Percentiles rank a stretch among this genome's conserved stretches.
Evolutionary conservation across 192 early-diverging fungal species (phyloP).

Genomic region (Linnemannia exigua): DNA sequence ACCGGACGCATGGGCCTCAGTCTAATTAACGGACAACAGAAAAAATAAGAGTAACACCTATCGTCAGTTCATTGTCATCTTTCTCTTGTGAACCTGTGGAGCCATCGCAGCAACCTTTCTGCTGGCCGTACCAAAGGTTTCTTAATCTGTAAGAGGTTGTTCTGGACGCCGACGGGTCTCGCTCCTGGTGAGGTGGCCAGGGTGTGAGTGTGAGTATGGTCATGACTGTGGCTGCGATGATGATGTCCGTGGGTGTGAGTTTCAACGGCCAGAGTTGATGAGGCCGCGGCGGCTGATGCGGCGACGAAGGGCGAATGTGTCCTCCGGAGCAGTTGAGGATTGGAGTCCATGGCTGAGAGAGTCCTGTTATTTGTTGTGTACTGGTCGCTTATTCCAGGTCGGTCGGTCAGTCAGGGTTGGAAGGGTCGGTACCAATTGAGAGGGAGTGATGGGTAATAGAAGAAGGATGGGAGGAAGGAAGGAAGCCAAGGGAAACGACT

Average conservation of each 20-base stretch:
- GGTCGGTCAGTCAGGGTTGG: neutral
- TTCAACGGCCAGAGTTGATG: conserved; percentile 25
- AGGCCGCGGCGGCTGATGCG: conserved; percentile 22
- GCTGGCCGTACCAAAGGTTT: conserved; percentile 45
- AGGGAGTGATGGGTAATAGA: neutral
- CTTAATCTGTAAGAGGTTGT: conserved; percentile 25
- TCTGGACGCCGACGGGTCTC: conserved; percentile 26
- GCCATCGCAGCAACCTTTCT: neutral
- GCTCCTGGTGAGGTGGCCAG: conserved; percentile 13
- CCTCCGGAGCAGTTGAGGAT: conserved; percentile 41
- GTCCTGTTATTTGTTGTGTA: neutral
- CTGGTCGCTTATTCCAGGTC: neutral
- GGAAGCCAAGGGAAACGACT: neutral
- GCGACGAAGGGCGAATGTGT: conserved; percentile 50
- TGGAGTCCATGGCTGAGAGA: conserved; percentile 33
- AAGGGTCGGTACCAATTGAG: neutral
- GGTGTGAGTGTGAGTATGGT: conserved; percentile 13
- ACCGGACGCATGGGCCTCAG: conserved; percentile 7
- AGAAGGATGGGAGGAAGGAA: conserved; percentile 2
- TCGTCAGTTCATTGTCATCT: neutral
- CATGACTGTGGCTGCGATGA: conserved; percentile 12
- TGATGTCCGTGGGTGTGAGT: conserved; percentile 23
- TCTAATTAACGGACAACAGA: neutral
- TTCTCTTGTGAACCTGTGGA: neutral
- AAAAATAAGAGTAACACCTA: neutral